Percentiles rank a stretch among this genome's conserved stretches.
Evolutionary conservation across 768 basidiomycete genomes (phyloP).

Genomic region (Phaeolepiota aurea): DNA sequence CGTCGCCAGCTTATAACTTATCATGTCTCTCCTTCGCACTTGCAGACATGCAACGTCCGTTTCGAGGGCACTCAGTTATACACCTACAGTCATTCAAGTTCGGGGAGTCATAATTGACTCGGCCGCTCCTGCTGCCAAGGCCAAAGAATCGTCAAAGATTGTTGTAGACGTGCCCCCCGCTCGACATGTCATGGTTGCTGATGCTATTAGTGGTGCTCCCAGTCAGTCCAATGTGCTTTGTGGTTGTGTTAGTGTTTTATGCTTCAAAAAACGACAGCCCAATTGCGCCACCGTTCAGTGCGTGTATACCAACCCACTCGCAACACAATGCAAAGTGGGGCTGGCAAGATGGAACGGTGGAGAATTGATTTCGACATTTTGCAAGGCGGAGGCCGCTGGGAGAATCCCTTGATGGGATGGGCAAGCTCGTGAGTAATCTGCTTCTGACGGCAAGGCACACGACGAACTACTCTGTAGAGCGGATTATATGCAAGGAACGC

Average conservation of each 20-base stretch:
- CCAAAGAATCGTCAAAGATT: conserved; percentile 24
- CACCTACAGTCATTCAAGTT: conserved; percentile 7
- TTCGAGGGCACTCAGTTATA: conserved; percentile 13
- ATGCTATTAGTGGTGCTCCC: conserved; percentile 82
- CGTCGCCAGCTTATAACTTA: background rate
- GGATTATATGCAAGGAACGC: conserved; percentile 93
- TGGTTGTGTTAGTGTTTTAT: conserved; percentile 3
- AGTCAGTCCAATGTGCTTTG: conserved; percentile 31
- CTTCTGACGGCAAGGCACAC: conserved; percentile 2
- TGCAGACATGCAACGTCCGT: conserved; percentile 23
- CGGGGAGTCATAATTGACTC: conserved; percentile 19
- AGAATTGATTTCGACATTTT: conserved; percentile 90
- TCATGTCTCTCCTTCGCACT: conserved; percentile 51
- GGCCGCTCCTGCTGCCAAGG: conserved; percentile 16
- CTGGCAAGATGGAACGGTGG: conserved; percentile 83
- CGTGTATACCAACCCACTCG: conserved; percentile 90
- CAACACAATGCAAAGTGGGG: conserved; percentile 93
- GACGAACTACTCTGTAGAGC: conserved; percentile 39
- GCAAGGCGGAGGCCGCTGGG: conserved; percentile 89
- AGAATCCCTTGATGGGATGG: conserved; percentile 97
- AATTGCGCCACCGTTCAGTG: conserved; percentile 81
- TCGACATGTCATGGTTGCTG: conserved; percentile 67
- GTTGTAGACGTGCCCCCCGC: conserved; percentile 22
- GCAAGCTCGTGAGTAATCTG: conserved; percentile 75
- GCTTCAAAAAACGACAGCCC: conserved; percentile 33